phyloP scores from a whole-genome alignment of 2,329 filamentous ascomycete genomes.

The Didymosphaeria variabile region DNA sequence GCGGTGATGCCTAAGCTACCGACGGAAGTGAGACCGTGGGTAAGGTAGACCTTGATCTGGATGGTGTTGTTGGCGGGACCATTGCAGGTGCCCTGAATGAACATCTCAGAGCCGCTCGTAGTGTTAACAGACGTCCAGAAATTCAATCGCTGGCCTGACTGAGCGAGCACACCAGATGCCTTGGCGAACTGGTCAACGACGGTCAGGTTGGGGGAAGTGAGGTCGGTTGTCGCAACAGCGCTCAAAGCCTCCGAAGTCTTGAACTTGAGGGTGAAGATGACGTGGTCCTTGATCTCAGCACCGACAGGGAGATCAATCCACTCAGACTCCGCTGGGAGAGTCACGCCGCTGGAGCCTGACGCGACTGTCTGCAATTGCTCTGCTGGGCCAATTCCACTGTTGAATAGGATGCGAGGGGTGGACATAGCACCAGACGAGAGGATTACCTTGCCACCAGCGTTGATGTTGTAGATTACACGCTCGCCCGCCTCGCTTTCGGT shows the following conservation, averaged over 20 bases:
- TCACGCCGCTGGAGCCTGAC: conserved; percentile 51
- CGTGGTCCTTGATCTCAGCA: conserved; percentile 52
- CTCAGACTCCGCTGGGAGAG: conserved; percentile 52
- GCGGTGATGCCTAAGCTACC: conserved; percentile 61
- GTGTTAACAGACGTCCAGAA: conserved; percentile 58
- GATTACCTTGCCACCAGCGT: conserved; percentile 68
- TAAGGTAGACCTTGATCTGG: conserved; percentile 63
- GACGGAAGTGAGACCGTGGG: conserved; percentile 68
- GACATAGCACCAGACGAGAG: conserved; percentile 74
- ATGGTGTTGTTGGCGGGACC: conserved; percentile 47
- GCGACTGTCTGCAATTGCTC: conserved; percentile 57
- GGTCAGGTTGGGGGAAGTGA: conserved; percentile 41
- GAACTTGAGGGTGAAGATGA: conserved; percentile 48
- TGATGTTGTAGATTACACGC: conserved; percentile 61
- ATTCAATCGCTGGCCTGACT: conserved; percentile 59
- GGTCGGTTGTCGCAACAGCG: conserved; percentile 30
- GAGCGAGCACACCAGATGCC: conserved; percentile 54
- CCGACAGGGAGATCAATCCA: conserved; percentile 63
- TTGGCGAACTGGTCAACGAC: conserved; percentile 45
- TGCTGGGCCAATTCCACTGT: conserved; percentile 73
- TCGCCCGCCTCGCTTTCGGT: conserved; percentile 58
- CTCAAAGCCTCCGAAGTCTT: conserved; percentile 33
- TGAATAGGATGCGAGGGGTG: conserved; percentile 72
- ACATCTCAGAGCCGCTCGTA: conserved; percentile 50
- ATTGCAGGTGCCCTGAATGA: conserved; percentile 58